Evolutionary conservation across 768 basidiomycete species (phyloP).

Genomic region (Austroboletus eburneus): DNA sequence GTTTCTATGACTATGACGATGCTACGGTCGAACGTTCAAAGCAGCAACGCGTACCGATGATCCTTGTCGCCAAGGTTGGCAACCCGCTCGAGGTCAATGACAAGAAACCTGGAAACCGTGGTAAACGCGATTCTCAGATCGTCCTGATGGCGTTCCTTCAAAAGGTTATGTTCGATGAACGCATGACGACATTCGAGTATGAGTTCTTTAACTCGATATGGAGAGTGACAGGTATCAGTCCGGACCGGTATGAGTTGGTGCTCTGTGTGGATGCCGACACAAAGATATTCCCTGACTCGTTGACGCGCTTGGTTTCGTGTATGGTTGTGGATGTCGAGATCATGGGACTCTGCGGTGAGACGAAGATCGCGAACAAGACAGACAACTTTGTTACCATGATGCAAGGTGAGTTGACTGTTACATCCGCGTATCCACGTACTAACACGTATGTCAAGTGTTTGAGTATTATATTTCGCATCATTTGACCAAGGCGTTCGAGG

Average conservation of each 20-base stretch:
- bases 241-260: conserved; percentile 92
- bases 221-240: conserved; percentile 92
- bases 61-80: conserved; percentile 93
- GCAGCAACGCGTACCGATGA: conserved; percentile 94
- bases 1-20: conserved; percentile 94
- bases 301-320: conserved; percentile 93
- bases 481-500: conserved; percentile 98
- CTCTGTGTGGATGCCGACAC: conserved; percentile 98
- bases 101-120: conserved; percentile 94
- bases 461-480: conserved; percentile 99
- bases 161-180: conserved; percentile 99
- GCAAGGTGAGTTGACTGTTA: conserved; percentile 70
- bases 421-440: conserved; percentile 3
- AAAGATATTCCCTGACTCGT: conserved; percentile 97
- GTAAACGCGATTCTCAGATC: conserved; percentile 98
- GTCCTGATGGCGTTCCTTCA: conserved; percentile 97
- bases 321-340: conserved; percentile 98
- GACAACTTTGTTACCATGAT: conserved; percentile 99
- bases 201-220: conserved; percentile 99
- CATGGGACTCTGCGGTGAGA: conserved; percentile 99
- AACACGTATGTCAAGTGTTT: conserved; percentile 59
- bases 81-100: conserved; percentile 89
- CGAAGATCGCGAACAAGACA: conserved; percentile 98
- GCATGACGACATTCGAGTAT: conserved; percentile 99
- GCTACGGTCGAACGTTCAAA: conserved; percentile 85